Percentiles rank a stretch among this genome's conserved stretches.
phyloP scores from a whole-genome alignment of 2,329 filamentous ascomycete genomes.

The Epichloe festucae region DNA sequence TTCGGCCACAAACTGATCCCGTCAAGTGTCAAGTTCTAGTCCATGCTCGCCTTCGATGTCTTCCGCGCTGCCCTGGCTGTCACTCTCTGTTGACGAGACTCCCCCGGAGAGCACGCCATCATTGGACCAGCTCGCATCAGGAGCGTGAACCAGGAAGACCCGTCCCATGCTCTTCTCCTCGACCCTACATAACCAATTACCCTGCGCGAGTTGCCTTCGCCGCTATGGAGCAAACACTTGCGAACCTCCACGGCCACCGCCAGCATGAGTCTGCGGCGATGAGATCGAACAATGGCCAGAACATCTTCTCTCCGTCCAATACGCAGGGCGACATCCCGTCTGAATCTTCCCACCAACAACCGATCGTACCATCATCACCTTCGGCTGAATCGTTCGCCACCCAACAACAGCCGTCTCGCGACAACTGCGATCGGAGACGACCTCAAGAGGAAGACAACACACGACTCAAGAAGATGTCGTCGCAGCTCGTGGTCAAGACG shows the following conservation, averaged over 20 bases:
- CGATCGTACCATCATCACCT: conserved; percentile 1
- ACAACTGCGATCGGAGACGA: conserved; percentile 38
- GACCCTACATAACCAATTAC: background rate
- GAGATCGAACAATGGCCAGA: background rate
- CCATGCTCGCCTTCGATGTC: background rate
- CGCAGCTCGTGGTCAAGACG: conserved; percentile 60
- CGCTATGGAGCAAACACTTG: conserved; percentile 1
- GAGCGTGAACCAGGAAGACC: background rate
- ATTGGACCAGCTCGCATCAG: background rate
- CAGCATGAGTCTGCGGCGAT: conserved; percentile 1
- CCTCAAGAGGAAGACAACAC: conserved; percentile 35
- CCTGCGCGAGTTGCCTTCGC: background rate
- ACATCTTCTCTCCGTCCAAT: background rate
- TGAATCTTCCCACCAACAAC: background rate
- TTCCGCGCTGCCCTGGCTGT: background rate
- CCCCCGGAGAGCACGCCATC: conserved; percentile 4
- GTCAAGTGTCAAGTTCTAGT: background rate
- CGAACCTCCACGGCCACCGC: conserved; percentile 1
- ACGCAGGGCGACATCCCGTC: background rate
- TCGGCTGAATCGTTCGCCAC: conserved; percentile 2
- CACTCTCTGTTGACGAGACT: background rate
- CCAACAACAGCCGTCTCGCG: conserved; percentile 19
- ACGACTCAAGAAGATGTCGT: conserved; percentile 43
- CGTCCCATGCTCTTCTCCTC: background rate
- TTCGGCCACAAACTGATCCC: background rate